These are phyloP conservation scores for Talaromyces rugulosus DNA, from an alignment of 2,329 filamentous ascomycete genomes.

Conservation along the genomic window DNA sequence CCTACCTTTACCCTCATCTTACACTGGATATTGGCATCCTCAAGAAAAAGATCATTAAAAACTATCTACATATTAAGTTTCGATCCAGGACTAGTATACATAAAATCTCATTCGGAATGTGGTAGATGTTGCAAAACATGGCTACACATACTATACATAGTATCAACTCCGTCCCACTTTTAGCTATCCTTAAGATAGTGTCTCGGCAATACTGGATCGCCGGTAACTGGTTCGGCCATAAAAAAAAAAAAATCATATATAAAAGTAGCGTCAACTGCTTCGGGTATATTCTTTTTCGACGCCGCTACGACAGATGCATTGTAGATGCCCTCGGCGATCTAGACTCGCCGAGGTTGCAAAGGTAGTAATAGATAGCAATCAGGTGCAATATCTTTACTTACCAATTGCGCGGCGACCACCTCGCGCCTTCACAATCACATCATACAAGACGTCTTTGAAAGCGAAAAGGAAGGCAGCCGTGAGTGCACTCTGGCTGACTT, in stretches of 20 bases:
- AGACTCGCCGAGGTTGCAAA: not conserved
- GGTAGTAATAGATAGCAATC: not conserved
- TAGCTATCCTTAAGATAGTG: not conserved
- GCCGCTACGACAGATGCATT: not conserved
- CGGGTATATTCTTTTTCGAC: not conserved
- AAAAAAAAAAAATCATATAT: not conserved
- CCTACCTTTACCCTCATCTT: too few species aligned
- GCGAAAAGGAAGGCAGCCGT: conserved; percentile 95
- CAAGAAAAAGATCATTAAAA: not conserved
- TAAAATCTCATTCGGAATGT: too few species aligned
- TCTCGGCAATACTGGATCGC: not conserved
- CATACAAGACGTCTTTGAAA: conserved; percentile 95
- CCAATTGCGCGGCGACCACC: conserved; percentile 24
- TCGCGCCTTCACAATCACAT: conserved; percentile 41
- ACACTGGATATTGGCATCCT: too few species aligned
- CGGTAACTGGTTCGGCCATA: not conserved
- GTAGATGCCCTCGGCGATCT: not conserved
- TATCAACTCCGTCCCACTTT: not conserved
- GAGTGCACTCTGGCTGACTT: conserved; percentile 93
- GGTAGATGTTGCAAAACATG: not conserved
- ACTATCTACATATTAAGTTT: too few species aligned
- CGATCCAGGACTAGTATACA: too few species aligned
- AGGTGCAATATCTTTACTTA: conserved; percentile 21
- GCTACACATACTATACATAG: not conserved
- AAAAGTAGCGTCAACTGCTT: not conserved